These are phyloP conservation scores for Conticribra weissflogii DNA, from an alignment of 108 stramenopile genomes.

Conservation along the genomic window DNA sequence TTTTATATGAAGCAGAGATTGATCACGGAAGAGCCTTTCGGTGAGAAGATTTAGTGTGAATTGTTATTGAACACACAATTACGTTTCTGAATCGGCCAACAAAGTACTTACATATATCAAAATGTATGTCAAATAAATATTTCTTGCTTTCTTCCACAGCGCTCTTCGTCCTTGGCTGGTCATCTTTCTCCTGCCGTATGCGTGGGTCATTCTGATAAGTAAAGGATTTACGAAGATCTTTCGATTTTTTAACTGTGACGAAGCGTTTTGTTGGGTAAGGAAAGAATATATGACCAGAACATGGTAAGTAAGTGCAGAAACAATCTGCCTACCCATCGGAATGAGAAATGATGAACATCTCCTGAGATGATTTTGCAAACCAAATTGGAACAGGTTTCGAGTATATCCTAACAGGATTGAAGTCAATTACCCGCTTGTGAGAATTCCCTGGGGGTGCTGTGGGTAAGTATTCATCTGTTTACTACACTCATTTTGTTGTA, in stretches of 20 bases:
- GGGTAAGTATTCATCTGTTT: constrained; percentile 63
- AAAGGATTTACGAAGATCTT: constrained; percentile 8
- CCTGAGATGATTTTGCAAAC: too few species aligned
- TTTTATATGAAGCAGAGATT: constrained; percentile 61
- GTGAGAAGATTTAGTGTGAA: too few species aligned
- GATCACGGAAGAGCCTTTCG: constrained; percentile 59
- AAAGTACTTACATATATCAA: too few species aligned
- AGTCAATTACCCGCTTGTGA: constrained; percentile 37
- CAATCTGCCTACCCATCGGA: too few species aligned
- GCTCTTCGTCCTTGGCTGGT: constrained; percentile 12
- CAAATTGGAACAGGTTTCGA: too few species aligned
- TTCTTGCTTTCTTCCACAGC: too few species aligned
- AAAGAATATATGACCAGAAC: constrained; percentile 59
- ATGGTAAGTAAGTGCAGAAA: too few species aligned
- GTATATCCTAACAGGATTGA: constrained; percentile 60
- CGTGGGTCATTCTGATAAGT: constrained; percentile 11
- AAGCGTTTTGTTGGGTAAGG: constrained; percentile 48
- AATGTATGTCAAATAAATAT: too few species aligned
- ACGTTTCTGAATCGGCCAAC: too few species aligned
- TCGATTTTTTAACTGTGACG: constrained; percentile 35
- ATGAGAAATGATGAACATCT: too few species aligned
- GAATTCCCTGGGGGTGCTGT: constrained; percentile 40
- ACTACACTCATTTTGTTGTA: too few species aligned
- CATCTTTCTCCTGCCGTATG: constrained; percentile 4
- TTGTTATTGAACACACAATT: too few species aligned